Percentiles rank a stretch among this genome's conserved stretches.
These are phyloP conservation scores for Fusarium verticillioides DNA, from an alignment of 2,329 filamentous ascomycete genomes.

Conservation along the genomic window DNA sequence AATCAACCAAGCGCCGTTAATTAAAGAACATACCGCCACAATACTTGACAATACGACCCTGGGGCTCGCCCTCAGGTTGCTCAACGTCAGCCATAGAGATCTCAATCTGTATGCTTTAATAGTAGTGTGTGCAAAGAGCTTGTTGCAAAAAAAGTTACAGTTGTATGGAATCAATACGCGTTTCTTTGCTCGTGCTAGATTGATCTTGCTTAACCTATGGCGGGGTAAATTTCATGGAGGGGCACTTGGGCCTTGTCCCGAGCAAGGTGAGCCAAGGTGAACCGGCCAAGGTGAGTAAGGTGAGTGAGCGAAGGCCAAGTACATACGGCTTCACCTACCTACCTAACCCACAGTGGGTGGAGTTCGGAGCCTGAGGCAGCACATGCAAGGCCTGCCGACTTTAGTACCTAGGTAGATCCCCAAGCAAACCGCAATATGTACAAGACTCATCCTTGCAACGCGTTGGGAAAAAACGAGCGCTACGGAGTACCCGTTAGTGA, in stretches of 20 bases:
- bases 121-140: not conserved
- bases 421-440: not conserved
- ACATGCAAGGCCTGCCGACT: not conserved
- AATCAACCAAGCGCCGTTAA: not conserved
- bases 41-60: constrained; percentile 64
- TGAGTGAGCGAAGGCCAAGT: not conserved
- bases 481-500: not conserved
- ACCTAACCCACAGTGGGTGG: not conserved
- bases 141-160: constrained; percentile 29
- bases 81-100: constrained; percentile 65
- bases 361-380: constrained; percentile 27
- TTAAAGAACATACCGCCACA: constrained; percentile 64
- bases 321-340: not conserved
- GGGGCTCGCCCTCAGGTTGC: constrained; percentile 60
- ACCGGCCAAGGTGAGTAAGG: not conserved
- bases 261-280: not conserved
- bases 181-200: constrained; percentile 30
- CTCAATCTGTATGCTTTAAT: constrained; percentile 7
- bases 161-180: constrained; percentile 44
- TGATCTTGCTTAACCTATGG: constrained; percentile 41
- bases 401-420: not conserved
- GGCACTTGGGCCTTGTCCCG: constrained; percentile 30
- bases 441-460: constrained; percentile 10
- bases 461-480: not conserved
- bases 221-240: constrained; percentile 52